Conservation (phyloP, 257 asterid species). For the Ajuga chamaepitys region DNA sequence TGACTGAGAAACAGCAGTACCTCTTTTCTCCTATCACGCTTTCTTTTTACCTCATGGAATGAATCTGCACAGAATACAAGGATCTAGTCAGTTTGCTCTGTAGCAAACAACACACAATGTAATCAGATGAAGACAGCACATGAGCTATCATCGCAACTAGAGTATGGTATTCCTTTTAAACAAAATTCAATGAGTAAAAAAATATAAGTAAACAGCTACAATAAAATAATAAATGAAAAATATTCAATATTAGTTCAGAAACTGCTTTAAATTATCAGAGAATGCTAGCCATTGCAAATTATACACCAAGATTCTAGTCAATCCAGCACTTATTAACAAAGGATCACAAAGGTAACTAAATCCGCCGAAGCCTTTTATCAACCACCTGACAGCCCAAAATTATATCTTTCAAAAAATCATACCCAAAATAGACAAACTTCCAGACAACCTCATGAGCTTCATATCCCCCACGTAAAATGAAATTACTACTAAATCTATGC, state of each 20-base stretch:
- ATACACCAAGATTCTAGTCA: not conserved
- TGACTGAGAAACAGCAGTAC: slow-evolving; percentile 28
- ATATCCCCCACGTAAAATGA: not conserved
- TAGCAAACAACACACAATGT: not conserved
- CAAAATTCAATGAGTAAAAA: not conserved
- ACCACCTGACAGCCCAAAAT: not conserved
- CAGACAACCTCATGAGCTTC: not conserved
- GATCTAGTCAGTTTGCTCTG: slow-evolving; percentile 18
- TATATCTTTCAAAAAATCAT: not conserved
- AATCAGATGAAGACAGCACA: not conserved
- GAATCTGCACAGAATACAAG: slow-evolving; percentile 48
- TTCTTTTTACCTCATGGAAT: slow-evolving; percentile 84
- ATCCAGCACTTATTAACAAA: not conserved
- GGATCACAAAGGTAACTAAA: not conserved
- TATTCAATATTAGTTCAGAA: not conserved
- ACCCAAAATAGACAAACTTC: not conserved
- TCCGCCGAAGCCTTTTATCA: not conserved
- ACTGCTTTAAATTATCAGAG: slow-evolving; percentile 1
- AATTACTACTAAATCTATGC: not conserved
- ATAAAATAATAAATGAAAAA: not conserved
- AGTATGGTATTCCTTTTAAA: not conserved
- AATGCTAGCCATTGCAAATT: not conserved
- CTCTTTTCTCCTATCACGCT: slow-evolving; percentile 74
- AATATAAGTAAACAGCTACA: not conserved
- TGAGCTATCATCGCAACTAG: not conserved